Evolutionary conservation across 2,329 filamentous ascomycete genomes (phyloP), one percentile per base, ranked within the genome.

Genomic region (Colletotrichum karsti): DNA sequence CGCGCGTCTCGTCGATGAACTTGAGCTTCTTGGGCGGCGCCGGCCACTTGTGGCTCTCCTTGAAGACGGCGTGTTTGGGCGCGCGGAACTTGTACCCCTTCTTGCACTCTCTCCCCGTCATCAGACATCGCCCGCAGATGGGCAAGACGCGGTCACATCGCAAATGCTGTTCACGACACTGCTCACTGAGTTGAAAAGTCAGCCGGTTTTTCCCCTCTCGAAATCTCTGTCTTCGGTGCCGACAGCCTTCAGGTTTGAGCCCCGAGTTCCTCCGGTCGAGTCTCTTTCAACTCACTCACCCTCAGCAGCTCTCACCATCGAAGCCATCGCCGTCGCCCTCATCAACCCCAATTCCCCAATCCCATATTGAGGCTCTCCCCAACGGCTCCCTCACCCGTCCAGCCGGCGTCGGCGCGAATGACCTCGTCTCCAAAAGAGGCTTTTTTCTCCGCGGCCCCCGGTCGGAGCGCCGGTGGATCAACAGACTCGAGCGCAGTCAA

Each of bases 111-210:
- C 63, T 58, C 18, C 67, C 63, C 12, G 63, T 70, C 57, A 67
- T 55, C 55, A 67, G 26, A 26, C 69, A 71, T 9, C 67, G 69
- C 24, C 67, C 68, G 35, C 69, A 71, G 18, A 67, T 22, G 46
- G 69, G 69, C 13, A 71, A 59, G 8, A 62, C 58, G 44, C 69
- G 69, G 28, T 71, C 57, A 82, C 83, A 85, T 77, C 81, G 83
- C 15, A 85, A 73, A 72, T 85, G 83, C 71, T 84, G 80, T 65
- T 83, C 80, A 69, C 83, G 81, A 73, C 83, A 85, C 51, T 80
- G 82, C 72, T 82, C 78, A 72, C 82, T 85, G 72, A 63, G 28
- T n/a, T 35, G 4, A 48, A 22, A 9, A 20, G 60, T 66, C 46
- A 68, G 65, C 61, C 18, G 18, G 7, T 18, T 5, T 7, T 15